Base-by-base conservation (phyloP, 805 yeast genomes). In the Teunomyces cretensis region DNA sequence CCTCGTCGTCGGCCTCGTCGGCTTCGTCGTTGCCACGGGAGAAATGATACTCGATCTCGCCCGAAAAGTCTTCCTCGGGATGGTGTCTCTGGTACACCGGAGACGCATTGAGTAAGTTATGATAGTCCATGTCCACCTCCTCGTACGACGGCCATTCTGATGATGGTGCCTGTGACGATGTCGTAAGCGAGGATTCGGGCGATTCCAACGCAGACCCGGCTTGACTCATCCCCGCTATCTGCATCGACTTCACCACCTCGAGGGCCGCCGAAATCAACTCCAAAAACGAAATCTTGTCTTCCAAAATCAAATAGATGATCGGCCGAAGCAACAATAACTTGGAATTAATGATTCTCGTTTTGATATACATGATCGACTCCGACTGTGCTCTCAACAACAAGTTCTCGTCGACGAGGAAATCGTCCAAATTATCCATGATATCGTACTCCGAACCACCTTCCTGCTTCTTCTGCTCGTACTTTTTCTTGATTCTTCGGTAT, bases 351-450 rank as follows among this genome's bases (percentile, higher is more conserved):
- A 70, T 59, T 26, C 75, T 49, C 1, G 74, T 66, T 43, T 70
- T 69, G 39, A 68, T 67, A 52, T 57, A 69, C 61, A 69, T 68
- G 19, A 70, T 58, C 2, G 65, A 51, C 45, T 69, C 74, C 2
- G 68, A 63, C 45, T 68, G 73, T 3, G 68, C 61, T 30, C 58
- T 54, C 32, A 64, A 55, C 33, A 64, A 52, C 32, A 65, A 43
- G 39, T 67, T 70, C 33, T 67, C 66, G 44, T 67, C 68, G 6
- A 66, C 55, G 26, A 65, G 50, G 38, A 64, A 69, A 43, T 65
- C 72, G 30, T 65, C 70, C 31, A 68, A 52, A 33, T 52, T 56
- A 33, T 61, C 61, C n/a, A 53, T 47, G 2, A 58, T 43, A 26
- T 53, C 56, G 12, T 51, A 48, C 11, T 28, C 41, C 1, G 28